Base-by-base conservation (phyloP, 371 early-diverging fungal genomes). In the Amoeboaphelidium occidentale region DNA sequence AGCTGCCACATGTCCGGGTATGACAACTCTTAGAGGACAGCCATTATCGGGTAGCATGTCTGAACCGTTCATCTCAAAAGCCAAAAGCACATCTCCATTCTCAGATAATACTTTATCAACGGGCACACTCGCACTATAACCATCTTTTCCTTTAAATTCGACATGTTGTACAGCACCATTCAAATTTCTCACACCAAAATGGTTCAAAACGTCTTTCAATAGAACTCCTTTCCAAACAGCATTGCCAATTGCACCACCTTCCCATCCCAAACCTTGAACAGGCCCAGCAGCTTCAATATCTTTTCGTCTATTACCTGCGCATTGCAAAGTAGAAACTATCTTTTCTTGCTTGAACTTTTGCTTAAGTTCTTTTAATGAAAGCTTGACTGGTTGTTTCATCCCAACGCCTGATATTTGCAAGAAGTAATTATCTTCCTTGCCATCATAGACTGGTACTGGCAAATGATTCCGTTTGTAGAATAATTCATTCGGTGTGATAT, bases 401-500 rank as follows among this genome's bases (percentile, higher is more conserved):
- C 48, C 27, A n/a, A 20, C 22, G 42, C 21, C 25, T 14, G 23
- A 10, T 45, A 10, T 17, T 10, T 10, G 4, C 4, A 17, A 10
- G 10, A 25, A 23, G 4, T 45, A 10, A 27, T 45, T 17, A 6
- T 20, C 45, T 3, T 42, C n/a, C 2, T 3, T 2, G 6, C 12
- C 45, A 3, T 2, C 25, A 17, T 32, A 25, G n/a, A 32, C 10
- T 17, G 50, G 50, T 21, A 49, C 50, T n/a, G 27, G 27, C 25
- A 49, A 41, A 22, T 49, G 50, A 45, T 27, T 27, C 3, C 50
- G 50, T n/a, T 43, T 45, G 22, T 49, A 67, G 46, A 63, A 61
- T 23, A 53, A 43, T 32, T 58, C 51, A 46, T 55, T 65, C 1
- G 68, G 65, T 0, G 68, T 67, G 46, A 62, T 51, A 47, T 53